Conservation (phyloP, 2,329 filamentous ascomycete genomes). For the Moelleriella libera region DNA sequence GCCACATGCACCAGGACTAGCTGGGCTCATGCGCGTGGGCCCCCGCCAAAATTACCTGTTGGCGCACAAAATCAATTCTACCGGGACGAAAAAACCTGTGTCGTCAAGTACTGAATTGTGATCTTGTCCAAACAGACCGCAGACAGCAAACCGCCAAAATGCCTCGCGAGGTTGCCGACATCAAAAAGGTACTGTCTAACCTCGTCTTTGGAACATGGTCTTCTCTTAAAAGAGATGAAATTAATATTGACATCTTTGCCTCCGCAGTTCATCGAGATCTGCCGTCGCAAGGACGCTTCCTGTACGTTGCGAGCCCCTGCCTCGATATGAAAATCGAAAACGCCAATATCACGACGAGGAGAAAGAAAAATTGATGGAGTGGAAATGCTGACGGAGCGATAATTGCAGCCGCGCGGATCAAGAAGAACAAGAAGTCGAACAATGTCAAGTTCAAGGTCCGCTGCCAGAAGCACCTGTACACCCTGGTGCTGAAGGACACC, state of each 20-base stretch:
- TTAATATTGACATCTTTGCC: not conserved
- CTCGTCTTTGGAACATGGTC: not conserved
- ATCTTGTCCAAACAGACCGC: constrained; percentile 7
- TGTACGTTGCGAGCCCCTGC: constrained; percentile 52
- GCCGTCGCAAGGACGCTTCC: constrained; percentile 97
- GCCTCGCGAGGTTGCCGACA: constrained; percentile 96
- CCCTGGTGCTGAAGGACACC: constrained; percentile 92
- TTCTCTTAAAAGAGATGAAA: not conserved
- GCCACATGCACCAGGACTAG: too few relatives aligned
- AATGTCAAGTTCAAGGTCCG: constrained; percentile 99
- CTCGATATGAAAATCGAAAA: not conserved
- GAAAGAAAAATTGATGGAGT: not conserved
- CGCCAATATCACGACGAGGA: constrained; percentile 1
- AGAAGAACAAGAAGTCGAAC: constrained; percentile 83
- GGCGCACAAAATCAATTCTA: constrained; percentile 5
- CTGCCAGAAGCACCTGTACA: constrained; percentile 94
- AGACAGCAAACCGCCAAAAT: constrained; percentile 54
- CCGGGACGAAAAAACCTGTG: not conserved
- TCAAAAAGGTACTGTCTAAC: constrained; percentile 55
- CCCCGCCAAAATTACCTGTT: constrained; percentile 9
- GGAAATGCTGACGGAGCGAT: constrained; percentile 13
- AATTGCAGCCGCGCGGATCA: constrained; percentile 66
- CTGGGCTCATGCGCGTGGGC: constrained; percentile 5
- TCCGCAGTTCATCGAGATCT: constrained; percentile 96
- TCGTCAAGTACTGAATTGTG: constrained; percentile 1